Percentiles rank a stretch among this genome's conserved stretches.
These are phyloP conservation scores for Ustilaginoidea virens DNA, from an alignment of 2,329 filamentous ascomycete genomes.

Conservation along the genomic window DNA sequence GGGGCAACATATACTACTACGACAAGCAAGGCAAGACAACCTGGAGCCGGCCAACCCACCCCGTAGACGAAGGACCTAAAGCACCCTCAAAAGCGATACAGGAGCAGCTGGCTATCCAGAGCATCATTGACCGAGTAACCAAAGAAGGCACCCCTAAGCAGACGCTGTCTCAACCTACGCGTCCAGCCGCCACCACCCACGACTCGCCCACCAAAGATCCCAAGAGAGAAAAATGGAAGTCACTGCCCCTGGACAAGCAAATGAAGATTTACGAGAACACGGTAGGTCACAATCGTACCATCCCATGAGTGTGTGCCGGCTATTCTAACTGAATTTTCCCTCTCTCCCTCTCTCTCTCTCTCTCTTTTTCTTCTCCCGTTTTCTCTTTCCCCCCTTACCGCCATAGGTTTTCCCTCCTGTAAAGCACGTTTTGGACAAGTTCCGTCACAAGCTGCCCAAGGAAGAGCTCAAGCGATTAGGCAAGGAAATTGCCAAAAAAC, in stretches of 20 bases:
- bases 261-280: constrained; percentile 93
- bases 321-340: neutral
- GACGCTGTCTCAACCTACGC: constrained; percentile 47
- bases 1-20: constrained; percentile 75
- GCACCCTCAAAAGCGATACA: constrained; percentile 46
- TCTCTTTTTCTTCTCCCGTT: neutral
- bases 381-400: neutral
- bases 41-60: constrained; percentile 62
- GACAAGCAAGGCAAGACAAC: constrained; percentile 61
- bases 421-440: constrained; percentile 75
- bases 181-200: constrained; percentile 27
- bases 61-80: constrained; percentile 50
- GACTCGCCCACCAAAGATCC: constrained; percentile 39
- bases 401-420: constrained; percentile 69
- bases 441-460: constrained; percentile 70
- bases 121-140: constrained; percentile 73
- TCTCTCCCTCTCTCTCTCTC: neutral
- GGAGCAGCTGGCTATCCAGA: constrained; percentile 61
- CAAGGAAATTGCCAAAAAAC: constrained; percentile 65
- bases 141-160: constrained; percentile 42
- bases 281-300: too few relatives aligned
- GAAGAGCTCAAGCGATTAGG: constrained; percentile 52
- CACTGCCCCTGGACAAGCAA: constrained; percentile 63
- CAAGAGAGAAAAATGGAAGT: constrained; percentile 57
- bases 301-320: too few relatives aligned